A percentile compares a stretch with the other conserved stretches of the same genome.
Evolutionary conservation across 2,329 filamentous ascomycete genomes (phyloP).

Genomic region (Phyllosticta capitalensis): DNA sequence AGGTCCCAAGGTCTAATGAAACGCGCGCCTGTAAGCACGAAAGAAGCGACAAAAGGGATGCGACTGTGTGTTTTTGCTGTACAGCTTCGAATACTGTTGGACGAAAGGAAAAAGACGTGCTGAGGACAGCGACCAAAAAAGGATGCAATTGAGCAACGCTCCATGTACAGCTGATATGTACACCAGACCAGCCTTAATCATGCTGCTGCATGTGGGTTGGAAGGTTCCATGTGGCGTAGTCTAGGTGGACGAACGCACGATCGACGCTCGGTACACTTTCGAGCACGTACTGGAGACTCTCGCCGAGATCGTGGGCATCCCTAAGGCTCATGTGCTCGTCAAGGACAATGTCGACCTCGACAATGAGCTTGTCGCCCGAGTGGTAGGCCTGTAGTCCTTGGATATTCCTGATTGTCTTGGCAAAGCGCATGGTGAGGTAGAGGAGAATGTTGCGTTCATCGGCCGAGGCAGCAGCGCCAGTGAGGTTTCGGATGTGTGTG

Average conservation of each 20-base stretch:
- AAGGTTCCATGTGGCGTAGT: constrained; percentile 42
- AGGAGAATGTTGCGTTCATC: constrained; percentile 78
- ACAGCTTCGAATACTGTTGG: too few species aligned
- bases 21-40: too few species aligned
- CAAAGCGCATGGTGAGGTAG: constrained; percentile 90
- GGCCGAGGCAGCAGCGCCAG: constrained; percentile 66
- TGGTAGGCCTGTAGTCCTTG: constrained; percentile 81
- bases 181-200: constrained; percentile 13
- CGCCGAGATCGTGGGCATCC: constrained; percentile 71
- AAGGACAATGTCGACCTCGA: constrained; percentile 75
- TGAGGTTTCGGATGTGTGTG: constrained; percentile 71
- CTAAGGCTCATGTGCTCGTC: constrained; percentile 65
- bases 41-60: too few species aligned
- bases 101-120: too few species aligned
- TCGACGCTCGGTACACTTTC: constrained; percentile 72
- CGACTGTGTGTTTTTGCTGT: too few species aligned
- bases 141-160: not conserved
- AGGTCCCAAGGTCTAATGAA: too few species aligned
- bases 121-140: too few species aligned
- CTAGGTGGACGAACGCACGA: constrained; percentile 44
- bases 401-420: constrained; percentile 75
- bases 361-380: constrained; percentile 74
- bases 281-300: constrained; percentile 72
- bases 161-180: not conserved
- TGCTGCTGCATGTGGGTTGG: constrained; percentile 43